Base-by-base conservation (phyloP, 768 basidiomycete species). In the Grammothele lineata region DNA sequence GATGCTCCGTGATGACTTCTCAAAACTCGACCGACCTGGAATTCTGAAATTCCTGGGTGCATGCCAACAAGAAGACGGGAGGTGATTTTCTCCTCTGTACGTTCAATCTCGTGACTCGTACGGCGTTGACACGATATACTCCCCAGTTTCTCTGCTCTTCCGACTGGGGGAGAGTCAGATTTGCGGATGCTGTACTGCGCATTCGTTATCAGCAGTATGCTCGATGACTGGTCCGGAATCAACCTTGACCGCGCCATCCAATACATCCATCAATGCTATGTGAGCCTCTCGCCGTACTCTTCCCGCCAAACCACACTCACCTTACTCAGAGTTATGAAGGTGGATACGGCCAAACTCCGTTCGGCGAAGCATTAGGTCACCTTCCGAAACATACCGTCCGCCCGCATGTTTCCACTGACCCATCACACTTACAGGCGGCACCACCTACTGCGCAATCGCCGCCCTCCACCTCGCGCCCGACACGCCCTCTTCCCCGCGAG, bases 401-500 rank as follows among this genome's bases (percentile, higher is more conserved):
- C n/a, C n/a, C n/a, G n/a, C n/a, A n/a, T n/a, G n/a, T n/a, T n/a
- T n/a, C n/a, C n/a, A n/a, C n/a, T n/a, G 7, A 30, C 27, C 8
- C 35, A n/a, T 8, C 35, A 36, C 35, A 7, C n/a, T 37, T 18
- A 18, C 54, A 92, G 93, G 94, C 17, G 95, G 95, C 6, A 88
- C 92, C 15, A 96, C 95, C 1, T 98, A 97, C 65, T 94, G 89
- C 55, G 87, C 89, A 0, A 62, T 96, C 22, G 92, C 93, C 1
- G 75, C 87, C 0, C 72, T 94, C 11, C 62, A 78, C 45, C 74
- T 90, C 42, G 71, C 72, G 65, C 71, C 45, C 19, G 17, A 49
- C 34, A 53, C 65, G 43, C 30, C 54, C n/a, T 37, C 58, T 32
- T 44, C 40, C 57, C 41, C 50, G 1, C 57, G 36, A 18, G 19